These are phyloP conservation scores for Arthrinium phaeospermum DNA, from an alignment of 2,329 filamentous ascomycete species.

Conservation along the genomic window DNA sequence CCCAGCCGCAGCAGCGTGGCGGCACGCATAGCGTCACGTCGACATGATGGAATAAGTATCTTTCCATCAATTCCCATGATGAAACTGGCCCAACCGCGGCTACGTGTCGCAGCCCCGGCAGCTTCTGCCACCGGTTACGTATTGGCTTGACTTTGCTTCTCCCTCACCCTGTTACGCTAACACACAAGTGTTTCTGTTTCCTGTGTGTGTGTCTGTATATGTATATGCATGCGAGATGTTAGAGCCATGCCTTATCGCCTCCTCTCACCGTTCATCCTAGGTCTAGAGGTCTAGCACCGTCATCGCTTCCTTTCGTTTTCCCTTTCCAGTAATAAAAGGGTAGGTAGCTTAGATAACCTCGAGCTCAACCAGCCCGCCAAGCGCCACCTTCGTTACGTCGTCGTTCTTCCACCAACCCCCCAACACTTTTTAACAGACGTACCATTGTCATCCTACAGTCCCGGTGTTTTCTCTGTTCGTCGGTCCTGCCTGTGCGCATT, in stretches of 20 bases:
- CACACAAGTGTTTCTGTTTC: background rate
- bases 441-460: background rate
- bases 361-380: background rate
- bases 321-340: conserved; percentile 4
- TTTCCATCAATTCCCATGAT: background rate
- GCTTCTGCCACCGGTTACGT: background rate
- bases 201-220: background rate
- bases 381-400: background rate
- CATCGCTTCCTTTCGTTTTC: background rate
- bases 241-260: background rate
- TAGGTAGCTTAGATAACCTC: background rate
- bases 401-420: background rate
- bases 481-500: background rate
- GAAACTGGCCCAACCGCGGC: background rate
- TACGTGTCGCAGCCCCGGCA: conserved; percentile 4
- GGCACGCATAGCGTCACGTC: background rate
- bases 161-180: background rate
- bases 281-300: background rate
- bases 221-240: background rate
- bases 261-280: background rate
- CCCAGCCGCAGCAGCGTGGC: background rate
- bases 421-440: background rate
- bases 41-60: background rate
- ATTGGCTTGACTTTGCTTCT: background rate
- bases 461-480: background rate